Conservation (phyloP, 805 yeast species). For the Aciculoconidium aculeatum region DNA sequence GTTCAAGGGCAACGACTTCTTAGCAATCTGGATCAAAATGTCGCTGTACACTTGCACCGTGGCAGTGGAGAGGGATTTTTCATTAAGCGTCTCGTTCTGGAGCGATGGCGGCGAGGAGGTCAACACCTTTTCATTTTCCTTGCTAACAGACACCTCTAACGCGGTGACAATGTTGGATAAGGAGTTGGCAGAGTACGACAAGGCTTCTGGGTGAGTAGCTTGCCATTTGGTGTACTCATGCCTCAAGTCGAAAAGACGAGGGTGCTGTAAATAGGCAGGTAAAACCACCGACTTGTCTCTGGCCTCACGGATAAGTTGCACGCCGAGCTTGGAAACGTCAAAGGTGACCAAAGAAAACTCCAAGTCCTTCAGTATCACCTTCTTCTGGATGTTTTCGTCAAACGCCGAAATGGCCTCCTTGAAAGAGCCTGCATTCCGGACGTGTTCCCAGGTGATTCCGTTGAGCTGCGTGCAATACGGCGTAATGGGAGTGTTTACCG, state of each 20-base stretch:
- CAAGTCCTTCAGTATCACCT: slow-evolving; percentile 32
- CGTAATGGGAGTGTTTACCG: slow-evolving; percentile 62
- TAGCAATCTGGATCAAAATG: slow-evolving; percentile 42
- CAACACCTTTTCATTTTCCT: slow-evolving; percentile 9
- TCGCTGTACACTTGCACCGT: slow-evolving; percentile 42
- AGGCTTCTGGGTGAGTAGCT: slow-evolving; percentile 47
- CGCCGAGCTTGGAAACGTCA: slow-evolving; percentile 67
- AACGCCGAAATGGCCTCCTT: slow-evolving; percentile 56
- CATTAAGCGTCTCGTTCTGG: no score
- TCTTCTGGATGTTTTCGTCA: slow-evolving; percentile 44
- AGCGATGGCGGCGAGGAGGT: slow-evolving; percentile 4
- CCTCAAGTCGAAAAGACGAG: slow-evolving; percentile 69
- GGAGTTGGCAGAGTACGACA: slow-evolving; percentile 28
- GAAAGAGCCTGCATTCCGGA: slow-evolving; percentile 51
- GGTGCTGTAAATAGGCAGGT: slow-evolving; percentile 71
- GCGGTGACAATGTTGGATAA: slow-evolving; percentile 42
- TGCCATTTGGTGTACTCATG: slow-evolving; percentile 68
- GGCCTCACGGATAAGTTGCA: slow-evolving; percentile 76
- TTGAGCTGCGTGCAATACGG: slow-evolving; percentile 48
- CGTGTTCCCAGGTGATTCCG: slow-evolving; percentile 55
- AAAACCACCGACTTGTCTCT: slow-evolving; percentile 65
- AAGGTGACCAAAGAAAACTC: slow-evolving; percentile 64
- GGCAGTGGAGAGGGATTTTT: slow-evolving; percentile 16
- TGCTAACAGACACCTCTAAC: slow-evolving; percentile 32
- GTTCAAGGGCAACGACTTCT: slow-evolving; percentile 43